phyloP scores from a whole-genome alignment of 768 basidiomycete genomes.

The Auriculariales sp. region DNA sequence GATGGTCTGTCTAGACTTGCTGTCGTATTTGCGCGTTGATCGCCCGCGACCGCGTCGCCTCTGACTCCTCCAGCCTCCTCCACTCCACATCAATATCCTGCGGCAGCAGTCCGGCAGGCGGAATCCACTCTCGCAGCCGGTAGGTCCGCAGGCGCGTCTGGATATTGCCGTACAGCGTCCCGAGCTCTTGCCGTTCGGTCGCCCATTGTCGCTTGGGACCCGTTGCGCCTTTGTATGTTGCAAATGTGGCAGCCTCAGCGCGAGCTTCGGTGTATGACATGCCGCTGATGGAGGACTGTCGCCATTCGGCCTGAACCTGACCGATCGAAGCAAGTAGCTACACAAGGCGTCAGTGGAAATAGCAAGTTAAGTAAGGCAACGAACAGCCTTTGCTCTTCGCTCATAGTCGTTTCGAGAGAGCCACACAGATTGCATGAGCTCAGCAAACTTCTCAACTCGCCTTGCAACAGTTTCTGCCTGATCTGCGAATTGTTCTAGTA shows the following conservation, averaged over 20 bases:
- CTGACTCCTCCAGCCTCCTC: conserved; percentile 55
- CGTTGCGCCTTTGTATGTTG: conserved; percentile 67
- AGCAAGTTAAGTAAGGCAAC: not conserved
- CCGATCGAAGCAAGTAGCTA: conserved; percentile 42
- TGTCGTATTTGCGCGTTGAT: conserved; percentile 85
- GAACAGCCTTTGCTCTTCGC: conserved; percentile 31
- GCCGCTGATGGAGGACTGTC: conserved; percentile 44
- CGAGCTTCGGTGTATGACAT: conserved; percentile 72
- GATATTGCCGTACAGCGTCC: conserved; percentile 80
- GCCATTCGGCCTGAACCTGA: conserved; percentile 58
- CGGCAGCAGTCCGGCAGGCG: conserved; percentile 42
- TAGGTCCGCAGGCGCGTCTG: conserved; percentile 91
- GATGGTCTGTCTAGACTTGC: conserved; percentile 28
- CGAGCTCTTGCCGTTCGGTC: conserved; percentile 75
- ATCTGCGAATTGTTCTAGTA: conserved; percentile 32
- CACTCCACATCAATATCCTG: conserved; percentile 67
- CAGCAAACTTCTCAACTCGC: conserved; percentile 89
- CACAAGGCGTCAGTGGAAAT: not conserved
- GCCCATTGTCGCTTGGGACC: conserved; percentile 88
- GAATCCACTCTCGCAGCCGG: conserved; percentile 69
- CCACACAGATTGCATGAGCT: conserved; percentile 91
- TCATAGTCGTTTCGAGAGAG: conserved; percentile 83
- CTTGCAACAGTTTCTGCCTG: conserved; percentile 90
- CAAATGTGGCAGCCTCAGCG: conserved; percentile 55
- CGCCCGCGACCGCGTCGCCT: conserved; percentile 59